Percentiles rank a stretch among this genome's conserved stretches.
phyloP scores from a whole-genome alignment of 192 early-diverging fungal genomes.

The Coemansia sp. region DNA sequence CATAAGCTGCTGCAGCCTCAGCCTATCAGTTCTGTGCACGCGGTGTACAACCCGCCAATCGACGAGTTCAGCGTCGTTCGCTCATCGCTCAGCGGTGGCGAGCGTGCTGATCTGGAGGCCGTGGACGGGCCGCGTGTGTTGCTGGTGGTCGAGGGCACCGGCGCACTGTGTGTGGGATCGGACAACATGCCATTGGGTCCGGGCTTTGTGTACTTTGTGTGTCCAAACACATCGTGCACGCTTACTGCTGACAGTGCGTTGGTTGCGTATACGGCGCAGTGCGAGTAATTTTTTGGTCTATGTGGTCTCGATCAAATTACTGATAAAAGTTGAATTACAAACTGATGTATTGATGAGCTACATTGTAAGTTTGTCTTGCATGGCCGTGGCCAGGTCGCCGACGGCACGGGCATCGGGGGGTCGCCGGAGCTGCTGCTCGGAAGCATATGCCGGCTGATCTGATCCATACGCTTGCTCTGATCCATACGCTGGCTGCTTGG shows the following conservation, averaged over 20 bases:
- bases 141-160: slow-evolving; percentile 77
- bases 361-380: slow-evolving; percentile 39
- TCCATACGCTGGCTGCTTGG: no score
- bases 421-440: background rate
- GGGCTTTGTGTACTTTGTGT: slow-evolving; percentile 81
- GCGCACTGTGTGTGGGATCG: slow-evolving; percentile 45
- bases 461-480: no score
- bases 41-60: slow-evolving; percentile 93
- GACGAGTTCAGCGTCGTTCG: slow-evolving; percentile 87
- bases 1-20: slow-evolving; percentile 75
- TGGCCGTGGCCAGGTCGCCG: slow-evolving; percentile 20
- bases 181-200: slow-evolving; percentile 46
- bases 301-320: no score
- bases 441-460: no score
- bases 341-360: slow-evolving; percentile 4
- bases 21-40: slow-evolving; percentile 36
- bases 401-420: slow-evolving; percentile 5
- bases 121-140: slow-evolving; percentile 83
- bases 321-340: background rate
- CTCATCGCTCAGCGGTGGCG: slow-evolving; percentile 55
- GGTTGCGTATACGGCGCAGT: slow-evolving; percentile 12
- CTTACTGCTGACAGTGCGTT: background rate
- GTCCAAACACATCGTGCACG: slow-evolving; percentile 48
- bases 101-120: slow-evolving; percentile 58
- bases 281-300: background rate